Base-by-base conservation (phyloP, 2,329 filamentous ascomycete species). In the Pseudogymnoascus destructans region DNA sequence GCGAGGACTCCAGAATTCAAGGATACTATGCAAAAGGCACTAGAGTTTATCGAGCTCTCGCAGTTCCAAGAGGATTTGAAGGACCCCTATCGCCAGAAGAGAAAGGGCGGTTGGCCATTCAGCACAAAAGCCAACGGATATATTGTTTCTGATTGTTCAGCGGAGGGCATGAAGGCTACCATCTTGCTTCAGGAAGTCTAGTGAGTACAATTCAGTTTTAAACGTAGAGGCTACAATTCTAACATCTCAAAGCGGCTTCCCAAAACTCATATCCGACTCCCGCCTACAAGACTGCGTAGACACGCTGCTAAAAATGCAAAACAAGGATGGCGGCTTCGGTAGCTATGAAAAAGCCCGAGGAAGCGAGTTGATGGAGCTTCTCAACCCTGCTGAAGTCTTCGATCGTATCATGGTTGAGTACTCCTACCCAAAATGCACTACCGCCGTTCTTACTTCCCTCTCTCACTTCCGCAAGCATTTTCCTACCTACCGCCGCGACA, bases 371-470 rank as follows among this genome's bases (percentile, higher is more conserved):
- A 71, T 95, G 64, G 91, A 96, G 70, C 77, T 83, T 69, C 79
- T 96, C 49, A 96, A 96, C 66, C 90, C 90, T 0, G 91, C 91
- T 1, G 91, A 96, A 70, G 89, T 96, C 0, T 96, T 96, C 71
- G 89, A 88, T 19, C 80, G 84, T n/a, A 96, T 96, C 73, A 96
- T 96, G 92, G 85, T 96, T 58, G 90, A 95, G 68, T 96, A 96
- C 70, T 88, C 95, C 70, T 95, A 96, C 68, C 89, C 90, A 0
- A 92, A 96, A 70, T 96, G 91, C 75, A 96, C 91, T 0, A 96
- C 92, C 2, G 89, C 92, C 0, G 88, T 89, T 38, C 85, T 96
- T 5, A 95, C 87, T 1, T 88, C 87, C 0, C 75, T 96, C 19
- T 85, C 84, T 8, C 77, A 90, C 3, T 95, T 95, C 75, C 80